Percentiles rank a stretch among this genome's conserved stretches.
Evolutionary conservation across 1,284 basidiomycete genomes (phyloP).

Genomic region (Laetiporus sulphureus): DNA sequence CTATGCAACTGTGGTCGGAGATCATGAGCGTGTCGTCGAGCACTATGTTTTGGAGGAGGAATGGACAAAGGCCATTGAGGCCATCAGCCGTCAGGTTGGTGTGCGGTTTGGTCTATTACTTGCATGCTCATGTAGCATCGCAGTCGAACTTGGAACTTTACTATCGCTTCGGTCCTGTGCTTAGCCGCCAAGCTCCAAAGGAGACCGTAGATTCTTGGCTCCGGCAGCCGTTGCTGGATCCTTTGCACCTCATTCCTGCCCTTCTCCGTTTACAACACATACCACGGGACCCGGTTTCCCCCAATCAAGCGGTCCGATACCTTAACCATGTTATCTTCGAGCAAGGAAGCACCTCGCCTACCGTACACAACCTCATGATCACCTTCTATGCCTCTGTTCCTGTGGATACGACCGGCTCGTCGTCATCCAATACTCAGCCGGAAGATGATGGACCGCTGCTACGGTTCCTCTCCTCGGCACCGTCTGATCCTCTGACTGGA

Average conservation of each 20-base stretch:
- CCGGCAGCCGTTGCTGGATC: slow-evolving; percentile 73
- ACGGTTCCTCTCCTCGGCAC: slow-evolving; percentile 81
- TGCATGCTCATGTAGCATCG: no score
- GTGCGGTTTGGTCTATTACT: no score
- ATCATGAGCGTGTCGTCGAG: slow-evolving; percentile 83
- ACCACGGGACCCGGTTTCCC: slow-evolving; percentile 60
- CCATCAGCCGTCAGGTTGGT: slow-evolving; percentile 78
- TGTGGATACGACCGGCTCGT: slow-evolving; percentile 19
- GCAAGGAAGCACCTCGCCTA: slow-evolving; percentile 73
- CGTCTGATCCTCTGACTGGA: slow-evolving; percentile 75
- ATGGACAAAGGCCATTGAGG: slow-evolving; percentile 88
- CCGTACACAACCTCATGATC: slow-evolving; percentile 91
- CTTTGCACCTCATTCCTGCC: slow-evolving; percentile 85
- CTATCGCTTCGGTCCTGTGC: slow-evolving; percentile 86
- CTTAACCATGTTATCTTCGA: slow-evolving; percentile 82
- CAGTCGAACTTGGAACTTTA: slow-evolving; percentile 83
- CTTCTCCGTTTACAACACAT: slow-evolving; percentile 76
- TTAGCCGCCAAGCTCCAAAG: slow-evolving; percentile 83
- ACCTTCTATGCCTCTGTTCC: slow-evolving; percentile 71
- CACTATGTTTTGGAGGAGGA: slow-evolving; percentile 90
- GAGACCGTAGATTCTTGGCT: slow-evolving; percentile 92
- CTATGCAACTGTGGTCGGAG: slow-evolving; percentile 81
- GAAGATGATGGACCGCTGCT: slow-evolving; percentile 79
- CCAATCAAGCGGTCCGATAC: slow-evolving; percentile 85
- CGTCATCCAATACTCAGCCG: slow-evolving; percentile 31